Evolutionary conservation across 345 rosid genomes (phyloP), one percentile per base, ranked within the genome.

Genomic region (Gossypium stocksii): DNA sequence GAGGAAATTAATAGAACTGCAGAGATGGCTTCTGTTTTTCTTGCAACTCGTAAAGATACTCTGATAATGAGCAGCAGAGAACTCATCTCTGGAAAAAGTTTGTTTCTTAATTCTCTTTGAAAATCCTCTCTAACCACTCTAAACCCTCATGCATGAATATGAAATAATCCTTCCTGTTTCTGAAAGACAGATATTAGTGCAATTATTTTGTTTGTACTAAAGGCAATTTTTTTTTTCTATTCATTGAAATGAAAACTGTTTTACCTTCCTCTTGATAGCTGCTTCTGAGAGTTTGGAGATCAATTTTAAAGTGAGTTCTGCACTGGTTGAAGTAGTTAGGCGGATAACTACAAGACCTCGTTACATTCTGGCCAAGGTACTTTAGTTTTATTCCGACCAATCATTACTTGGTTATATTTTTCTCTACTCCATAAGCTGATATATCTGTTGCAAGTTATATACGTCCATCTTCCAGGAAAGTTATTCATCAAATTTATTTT

Each of bases 261-360:
- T 64, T 53, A 41, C 75, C 73, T 59, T 66, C 73, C 34, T 72
- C 76, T n/a, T 53, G 70, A 80, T 89, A 94, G 98, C 88, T 79
- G 84, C 97, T 83, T 85, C 88, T 58, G 98, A 94, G 85, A 92
- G 97, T 85, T 87, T 94, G 77, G 93, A 87, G 79, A 94, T 94
- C 81, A 94, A 94, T 84, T 90, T 87, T 85, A 90, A 86, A 84
- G 98, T 94, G 83, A 94, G 98, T 89, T 92, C 98, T 70, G 97
- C 98, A 4, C 79, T 94, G 73, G 98, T 94, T 77, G 97, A 94
- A 86, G 85, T 92, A 77, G 97, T 92, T 71, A 86, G 87, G 81
- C 83, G 83, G 79, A 89, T 94, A 81, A 83, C 83, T 27, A 85
- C 89, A 48, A 86, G 95, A 81, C 98, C 98, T 72, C 94, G 98